Evolutionary conservation across 1,284 basidiomycete genomes (phyloP).

Genomic region (Mrakiaceae sp.): DNA sequence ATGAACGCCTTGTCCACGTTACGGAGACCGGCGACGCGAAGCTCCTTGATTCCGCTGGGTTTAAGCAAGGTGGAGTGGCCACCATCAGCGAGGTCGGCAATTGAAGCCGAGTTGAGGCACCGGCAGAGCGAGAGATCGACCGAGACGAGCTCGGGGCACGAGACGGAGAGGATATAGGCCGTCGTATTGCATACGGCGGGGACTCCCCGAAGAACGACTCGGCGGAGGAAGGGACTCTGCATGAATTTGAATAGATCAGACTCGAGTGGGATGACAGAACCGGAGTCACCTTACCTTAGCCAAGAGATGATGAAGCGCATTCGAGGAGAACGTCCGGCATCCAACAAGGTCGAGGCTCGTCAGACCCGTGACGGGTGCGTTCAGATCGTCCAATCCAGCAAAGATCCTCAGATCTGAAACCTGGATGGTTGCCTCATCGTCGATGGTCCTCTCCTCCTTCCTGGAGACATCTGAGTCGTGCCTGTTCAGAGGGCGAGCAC

Average conservation of each 20-base stretch:
- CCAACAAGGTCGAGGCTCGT: constrained; percentile 56
- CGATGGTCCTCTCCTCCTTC: too few species aligned
- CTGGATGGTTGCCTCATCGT: too few species aligned
- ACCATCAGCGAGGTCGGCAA: constrained; percentile 25
- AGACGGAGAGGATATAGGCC: constrained; percentile 50
- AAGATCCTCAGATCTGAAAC: too few species aligned
- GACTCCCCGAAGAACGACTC: constrained; percentile 56
- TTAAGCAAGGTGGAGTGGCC: constrained; percentile 31
- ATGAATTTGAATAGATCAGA: too few species aligned
- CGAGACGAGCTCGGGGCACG: constrained; percentile 45
- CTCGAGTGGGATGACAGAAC: too few species aligned
- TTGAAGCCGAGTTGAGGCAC: constrained; percentile 54
- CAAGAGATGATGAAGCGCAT: background rate
- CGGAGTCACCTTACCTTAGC: background rate
- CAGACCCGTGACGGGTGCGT: constrained; percentile 22
- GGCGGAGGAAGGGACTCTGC: constrained; percentile 42
- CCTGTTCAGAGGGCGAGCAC: background rate
- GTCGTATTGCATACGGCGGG: constrained; percentile 58
- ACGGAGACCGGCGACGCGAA: constrained; percentile 55
- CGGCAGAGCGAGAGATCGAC: constrained; percentile 65
- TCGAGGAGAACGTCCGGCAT: constrained; percentile 39
- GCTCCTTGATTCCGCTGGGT: constrained; percentile 39
- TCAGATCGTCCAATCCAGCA: background rate
- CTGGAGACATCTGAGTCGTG: too few species aligned
- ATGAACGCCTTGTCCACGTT: constrained; percentile 50